Evolutionary conservation across 2,329 filamentous ascomycete species (phyloP), one percentile per base, ranked within the genome.

Genomic region (Xylaria arbuscula): DNA sequence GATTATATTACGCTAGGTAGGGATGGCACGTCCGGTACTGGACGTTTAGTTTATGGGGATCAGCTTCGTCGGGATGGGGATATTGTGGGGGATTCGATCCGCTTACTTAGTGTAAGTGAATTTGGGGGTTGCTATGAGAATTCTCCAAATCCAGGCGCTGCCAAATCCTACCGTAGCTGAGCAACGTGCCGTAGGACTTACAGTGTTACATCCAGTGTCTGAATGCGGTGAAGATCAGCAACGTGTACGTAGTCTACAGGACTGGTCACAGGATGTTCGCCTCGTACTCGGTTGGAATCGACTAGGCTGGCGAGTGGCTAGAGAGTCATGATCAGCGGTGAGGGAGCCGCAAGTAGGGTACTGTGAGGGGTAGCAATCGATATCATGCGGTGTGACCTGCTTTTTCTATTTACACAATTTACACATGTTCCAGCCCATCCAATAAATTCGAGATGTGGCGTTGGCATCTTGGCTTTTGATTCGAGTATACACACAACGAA

Each of bases 11-110:
- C 5, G 36, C 11, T 24, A 56, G 19, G 36, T 28, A 42, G 19
- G 19, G 32, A 19, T 22, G 17, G 51, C n/a, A 38, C 34, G 28
- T 54, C 53, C 34, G 36, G 34, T 42, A 24, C 19, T 56, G 19
- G 36, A 28, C 5, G n/a, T 45, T 17, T 45, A 17, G 40, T 17
- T 45, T 28, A 28, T 40, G 36, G 36, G 17, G 36, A 56, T 42
- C 54, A 45, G 54, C 22, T 28, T 28, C 11, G 36, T 57, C 4
- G 36, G 36, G 36, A 56, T 56, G 54, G 54, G 36, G 53, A 42
- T n/a, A n/a, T 56, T 56, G 53, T 40, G 53, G 54, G 54, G 54
- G 22, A 40, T 11, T 57, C 36, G 54, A 42, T 24, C 54, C 54
- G 54, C 36, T 45, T 57, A 54, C 28, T 28, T 28, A 28, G 28